phyloP scores from a whole-genome alignment of 176 grass and related monocot genomes.

The bread wheat (Triticum aestivum) region DNA sequence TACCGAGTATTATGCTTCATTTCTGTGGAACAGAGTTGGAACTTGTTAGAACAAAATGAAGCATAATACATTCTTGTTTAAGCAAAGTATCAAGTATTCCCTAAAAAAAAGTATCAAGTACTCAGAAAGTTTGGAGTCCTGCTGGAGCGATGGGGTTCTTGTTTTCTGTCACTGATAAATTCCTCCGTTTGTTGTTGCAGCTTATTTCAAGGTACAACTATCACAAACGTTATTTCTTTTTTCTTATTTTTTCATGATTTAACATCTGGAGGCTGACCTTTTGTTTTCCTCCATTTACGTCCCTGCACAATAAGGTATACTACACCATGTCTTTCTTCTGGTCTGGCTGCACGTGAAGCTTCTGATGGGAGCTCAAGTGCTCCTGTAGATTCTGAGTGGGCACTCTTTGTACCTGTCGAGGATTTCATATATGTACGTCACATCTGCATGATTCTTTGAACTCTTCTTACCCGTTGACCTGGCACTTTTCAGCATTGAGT shows the following conservation, averaged over 20 bases:
- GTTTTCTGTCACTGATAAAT: conserved; percentile 88
- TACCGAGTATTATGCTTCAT: no score
- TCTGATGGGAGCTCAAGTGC: conserved; percentile 46
- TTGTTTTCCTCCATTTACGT: neutral
- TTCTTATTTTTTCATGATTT: conserved; percentile 6
- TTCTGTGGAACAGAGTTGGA: neutral
- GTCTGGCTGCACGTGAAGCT: conserved; percentile 56
- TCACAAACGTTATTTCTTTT: neutral
- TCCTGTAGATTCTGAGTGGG: conserved; percentile 65
- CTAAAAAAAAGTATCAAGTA: conserved; percentile 51
- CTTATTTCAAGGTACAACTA: conserved; percentile 81
- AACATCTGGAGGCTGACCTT: neutral
- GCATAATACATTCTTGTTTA: conserved; percentile 47
- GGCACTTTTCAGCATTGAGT: neutral
- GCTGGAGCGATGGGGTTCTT: conserved; percentile 88
- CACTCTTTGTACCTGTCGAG: conserved; percentile 65
- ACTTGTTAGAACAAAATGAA: conserved; percentile 37
- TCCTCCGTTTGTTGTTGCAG: conserved; percentile 78
- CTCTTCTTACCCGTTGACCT: neutral
- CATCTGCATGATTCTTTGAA: conserved; percentile 7
- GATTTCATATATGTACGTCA: conserved; percentile 80
- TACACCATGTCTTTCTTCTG: conserved; percentile 83
- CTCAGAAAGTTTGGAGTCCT: conserved; percentile 73
- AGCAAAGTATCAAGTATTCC: conserved; percentile 62
- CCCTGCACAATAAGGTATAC: conserved; percentile 57